phyloP scores from a whole-genome alignment of 371 early-diverging fungal species.

The Haplosporangium sp. region DNA sequence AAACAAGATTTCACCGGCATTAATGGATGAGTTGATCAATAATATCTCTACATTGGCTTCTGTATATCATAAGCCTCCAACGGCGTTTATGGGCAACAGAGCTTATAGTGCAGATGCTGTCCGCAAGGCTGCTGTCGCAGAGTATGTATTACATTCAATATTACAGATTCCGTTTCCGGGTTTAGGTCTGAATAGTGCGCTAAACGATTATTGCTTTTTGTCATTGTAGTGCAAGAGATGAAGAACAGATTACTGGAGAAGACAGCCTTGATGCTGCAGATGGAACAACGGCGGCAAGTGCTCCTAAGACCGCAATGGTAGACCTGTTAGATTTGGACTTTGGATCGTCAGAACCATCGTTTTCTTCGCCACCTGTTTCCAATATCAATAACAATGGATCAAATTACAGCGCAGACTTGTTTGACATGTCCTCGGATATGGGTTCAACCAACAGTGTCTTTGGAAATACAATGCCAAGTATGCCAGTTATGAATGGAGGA shows the following conservation, averaged over 20 bases:
- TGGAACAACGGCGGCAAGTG: conserved; percentile 64
- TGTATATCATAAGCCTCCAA: conserved; percentile 93
- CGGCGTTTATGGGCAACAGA: conserved; percentile 79
- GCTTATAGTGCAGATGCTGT: conserved; percentile 71
- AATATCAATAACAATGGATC: conserved; percentile 20
- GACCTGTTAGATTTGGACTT: conserved; percentile 69
- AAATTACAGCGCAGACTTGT: conserved; percentile 47
- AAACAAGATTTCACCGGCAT: conserved; percentile 64
- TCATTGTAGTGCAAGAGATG: conserved; percentile 59
- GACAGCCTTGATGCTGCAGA: conserved; percentile 48
- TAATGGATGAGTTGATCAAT: conserved; percentile 89
- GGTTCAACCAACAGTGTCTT: conserved; percentile 17
- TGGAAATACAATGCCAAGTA: conserved; percentile 17
- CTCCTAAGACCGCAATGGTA: conserved; percentile 68
- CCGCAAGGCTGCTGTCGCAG: conserved; percentile 57
- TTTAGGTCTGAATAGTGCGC: background rate
- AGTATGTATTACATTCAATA: conserved; percentile 52
- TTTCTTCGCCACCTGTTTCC: conserved; percentile 29
- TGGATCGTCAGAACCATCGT: conserved; percentile 36
- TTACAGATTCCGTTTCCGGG: background rate
- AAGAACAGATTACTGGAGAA: conserved; percentile 63
- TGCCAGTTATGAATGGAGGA: conserved; percentile 19
- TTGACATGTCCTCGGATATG: conserved; percentile 53
- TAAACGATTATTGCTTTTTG: background rate
- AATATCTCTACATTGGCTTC: conserved; percentile 92